Evolutionary conservation across 306 rosid species (phyloP).

Genomic region (Spatholobus suberectus): DNA sequence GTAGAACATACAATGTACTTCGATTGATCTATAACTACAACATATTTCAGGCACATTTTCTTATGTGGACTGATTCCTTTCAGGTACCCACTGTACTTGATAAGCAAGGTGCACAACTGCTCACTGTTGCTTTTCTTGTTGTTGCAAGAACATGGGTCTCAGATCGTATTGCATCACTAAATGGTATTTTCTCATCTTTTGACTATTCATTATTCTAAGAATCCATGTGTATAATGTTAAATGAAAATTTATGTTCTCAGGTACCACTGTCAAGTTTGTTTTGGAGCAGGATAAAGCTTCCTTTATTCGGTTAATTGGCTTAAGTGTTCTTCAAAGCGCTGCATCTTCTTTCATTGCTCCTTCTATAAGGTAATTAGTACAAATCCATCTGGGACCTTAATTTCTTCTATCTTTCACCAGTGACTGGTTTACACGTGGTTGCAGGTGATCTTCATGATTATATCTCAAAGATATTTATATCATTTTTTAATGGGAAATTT

Average conservation of each 20-base stretch:
- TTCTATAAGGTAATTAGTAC: conserved; percentile 69
- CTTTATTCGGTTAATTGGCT: conserved; percentile 79
- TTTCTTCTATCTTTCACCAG: conserved; percentile 7
- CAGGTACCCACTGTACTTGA: conserved; percentile 91
- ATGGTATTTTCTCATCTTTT: conserved; percentile 61
- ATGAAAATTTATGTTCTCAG: conserved; percentile 52
- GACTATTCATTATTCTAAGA: conserved; percentile 3
- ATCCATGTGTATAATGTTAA: conserved; percentile 40
- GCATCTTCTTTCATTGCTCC: conserved; percentile 94
- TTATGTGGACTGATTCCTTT: conserved; percentile 40
- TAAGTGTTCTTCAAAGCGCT: conserved; percentile 90
- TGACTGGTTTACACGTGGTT: conserved; percentile 24
- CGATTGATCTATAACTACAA: conserved; percentile 1
- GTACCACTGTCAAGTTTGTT: conserved; percentile 92
- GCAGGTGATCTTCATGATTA: conserved; percentile 17
- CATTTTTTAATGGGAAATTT: conserved; percentile 25
- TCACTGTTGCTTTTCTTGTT: conserved; percentile 93
- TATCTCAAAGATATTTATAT: not conserved
- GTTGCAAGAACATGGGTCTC: conserved; percentile 96
- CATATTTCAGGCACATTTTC: conserved; percentile 28
- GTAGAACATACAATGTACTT: not conserved
- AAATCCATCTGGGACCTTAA: conserved; percentile 4
- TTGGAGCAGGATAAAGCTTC: conserved; percentile 95
- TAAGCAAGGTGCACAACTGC: conserved; percentile 94
- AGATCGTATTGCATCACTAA: conserved; percentile 93